Evolutionary conservation across 371 early-diverging fungal species (phyloP), one percentile per base, ranked within the genome.

Genomic region (Mortierella sp.): DNA sequence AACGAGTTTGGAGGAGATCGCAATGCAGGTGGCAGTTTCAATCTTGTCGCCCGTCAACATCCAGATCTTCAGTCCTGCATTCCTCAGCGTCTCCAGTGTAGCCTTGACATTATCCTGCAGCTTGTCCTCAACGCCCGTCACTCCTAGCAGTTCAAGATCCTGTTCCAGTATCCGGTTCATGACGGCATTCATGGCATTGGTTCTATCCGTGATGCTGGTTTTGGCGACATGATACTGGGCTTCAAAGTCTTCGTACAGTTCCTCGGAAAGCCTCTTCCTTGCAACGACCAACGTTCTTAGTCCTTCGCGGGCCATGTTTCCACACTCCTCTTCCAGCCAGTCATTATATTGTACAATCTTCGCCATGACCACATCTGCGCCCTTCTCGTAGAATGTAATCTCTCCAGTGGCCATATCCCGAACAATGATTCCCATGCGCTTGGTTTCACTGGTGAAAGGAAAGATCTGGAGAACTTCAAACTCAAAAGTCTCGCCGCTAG

Each of bases 21-120:
- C 98, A 67, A 99, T 96, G 78, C 95, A 96, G 1, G 92, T 96
- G n/a, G 99, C 99, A 2, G 99, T 99, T 83, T 99, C 99, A 63
- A 98, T 94, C 76, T 99, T 99, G 80, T 99, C 99, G 27, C 99
- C 99, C 0, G 99, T 99, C 55, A 99, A 84, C 99, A 99, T 99
- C 99, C 99, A 99, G 21, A 99, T 92, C 77, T 92, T 94, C 55
- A 99, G 74, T 12, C 98, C 99, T 19, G 99, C 99, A 80, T 98
- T 95, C 57, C 97, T 87, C 66, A 99, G 82, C 21, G 89, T 82
- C 81, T 98, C 98, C 19, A 99, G 77, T 3, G 99, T 98, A 17
- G 86, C 83, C 57, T 92, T 94, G 45, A 99, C 99, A 37, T 92
- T 93, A 71, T 98, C 98, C 79, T 98, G 99, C 46, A 99, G 85